These are phyloP conservation scores for Parascedosporium putredinis DNA, from an alignment of 2,329 filamentous ascomycete species.

Conservation along the genomic window DNA sequence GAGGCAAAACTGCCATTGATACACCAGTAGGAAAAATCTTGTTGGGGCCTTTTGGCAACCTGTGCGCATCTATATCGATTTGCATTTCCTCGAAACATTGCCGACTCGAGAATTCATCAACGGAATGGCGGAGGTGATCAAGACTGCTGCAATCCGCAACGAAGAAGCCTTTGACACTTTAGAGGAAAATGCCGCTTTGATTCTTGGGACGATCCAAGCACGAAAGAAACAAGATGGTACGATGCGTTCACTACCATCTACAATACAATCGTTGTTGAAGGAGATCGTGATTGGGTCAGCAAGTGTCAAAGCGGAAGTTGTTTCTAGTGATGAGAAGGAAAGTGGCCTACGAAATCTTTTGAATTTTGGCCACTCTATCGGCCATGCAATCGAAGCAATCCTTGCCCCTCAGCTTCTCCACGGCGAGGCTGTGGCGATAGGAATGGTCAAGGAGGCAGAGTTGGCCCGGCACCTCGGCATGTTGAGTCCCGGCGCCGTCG, in stretches of 20 bases:
- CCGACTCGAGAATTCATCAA: constrained; percentile 92
- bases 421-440: constrained; percentile 90
- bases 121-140: constrained; percentile 96
- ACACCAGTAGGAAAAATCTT: constrained; percentile 93
- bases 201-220: constrained; percentile 57
- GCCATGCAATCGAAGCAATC: constrained; percentile 92
- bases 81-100: constrained; percentile 82
- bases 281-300: constrained; percentile 81
- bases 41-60: constrained; percentile 97
- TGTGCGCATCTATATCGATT: constrained; percentile 84
- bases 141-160: constrained; percentile 95
- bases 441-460: constrained; percentile 97
- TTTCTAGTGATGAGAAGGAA: constrained; percentile 89
- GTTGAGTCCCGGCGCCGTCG: constrained; percentile 75
- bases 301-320: constrained; percentile 87
- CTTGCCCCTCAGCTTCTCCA: constrained; percentile 91
- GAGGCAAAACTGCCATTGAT: constrained; percentile 96
- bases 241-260: constrained; percentile 44
- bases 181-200: constrained; percentile 68
- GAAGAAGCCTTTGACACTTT: constrained; percentile 76
- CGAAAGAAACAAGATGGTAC: constrained; percentile 27
- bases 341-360: constrained; percentile 87
- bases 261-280: constrained; percentile 61
- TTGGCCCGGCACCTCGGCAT: constrained; percentile 81
- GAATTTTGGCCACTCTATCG: constrained; percentile 97